Conservation (phyloP, 2,329 filamentous ascomycete genomes). For the Scedosporium apiospermum region DNA sequence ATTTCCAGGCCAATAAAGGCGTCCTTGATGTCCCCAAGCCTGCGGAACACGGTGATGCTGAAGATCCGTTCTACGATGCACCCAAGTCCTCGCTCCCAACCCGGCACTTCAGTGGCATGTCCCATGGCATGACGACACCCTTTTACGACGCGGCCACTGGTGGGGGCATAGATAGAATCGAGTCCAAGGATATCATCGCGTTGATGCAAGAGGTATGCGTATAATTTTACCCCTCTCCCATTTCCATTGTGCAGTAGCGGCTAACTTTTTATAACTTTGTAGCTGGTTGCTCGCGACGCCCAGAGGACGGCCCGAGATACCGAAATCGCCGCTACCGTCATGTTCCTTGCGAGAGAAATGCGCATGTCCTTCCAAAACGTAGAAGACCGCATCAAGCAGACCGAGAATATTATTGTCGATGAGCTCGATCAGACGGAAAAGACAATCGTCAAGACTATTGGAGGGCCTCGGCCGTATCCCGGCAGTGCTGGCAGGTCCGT, state of each 20-base stretch:
- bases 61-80: constrained; percentile 56
- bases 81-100: constrained; percentile 39
- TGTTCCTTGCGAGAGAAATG: constrained; percentile 93
- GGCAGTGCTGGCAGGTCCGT: constrained; percentile 51
- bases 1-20: constrained; percentile 32
- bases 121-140: constrained; percentile 81
- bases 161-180: constrained; percentile 78
- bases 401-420: constrained; percentile 81
- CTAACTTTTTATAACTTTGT: constrained; percentile 15
- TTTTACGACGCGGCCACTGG: constrained; percentile 86
- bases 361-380: constrained; percentile 92
- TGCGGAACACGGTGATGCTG: constrained; percentile 41
- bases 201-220: constrained; percentile 83
- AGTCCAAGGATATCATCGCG: constrained; percentile 93
- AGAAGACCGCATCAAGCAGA: constrained; percentile 83
- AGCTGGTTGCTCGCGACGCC: constrained; percentile 91
- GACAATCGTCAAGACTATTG: constrained; percentile 71
- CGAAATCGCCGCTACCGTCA: constrained; percentile 88
- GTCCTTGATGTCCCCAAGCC: constrained; percentile 23
- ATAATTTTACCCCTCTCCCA: neutral
- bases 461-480: constrained; percentile 78
- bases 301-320: constrained; percentile 94
- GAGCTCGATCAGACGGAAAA: constrained; percentile 82
- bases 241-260: no score
- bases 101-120: constrained; percentile 77